Percentiles rank a stretch among this genome's conserved stretches.
Evolutionary conservation across 2,329 filamentous ascomycete species (phyloP).

Genomic region (Verticillium klebahnii): DNA sequence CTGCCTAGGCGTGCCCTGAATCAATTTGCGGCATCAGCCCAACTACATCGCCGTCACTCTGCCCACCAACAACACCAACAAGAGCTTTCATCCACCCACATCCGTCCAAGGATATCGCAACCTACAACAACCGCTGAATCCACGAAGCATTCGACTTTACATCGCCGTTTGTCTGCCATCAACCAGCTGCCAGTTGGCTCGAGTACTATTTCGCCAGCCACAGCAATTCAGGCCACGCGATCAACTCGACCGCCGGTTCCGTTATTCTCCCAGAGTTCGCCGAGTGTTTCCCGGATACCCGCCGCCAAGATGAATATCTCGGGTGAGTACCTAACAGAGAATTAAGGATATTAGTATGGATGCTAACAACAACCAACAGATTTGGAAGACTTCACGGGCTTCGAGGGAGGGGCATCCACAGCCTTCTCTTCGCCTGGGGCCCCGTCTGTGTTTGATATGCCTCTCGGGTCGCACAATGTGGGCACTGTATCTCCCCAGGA

Average conservation of each 20-base stretch:
- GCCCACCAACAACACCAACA: conserved; percentile 49
- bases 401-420: conserved; percentile 45
- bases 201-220: not conserved
- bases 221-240: not conserved
- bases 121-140: not conserved
- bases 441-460: conserved; percentile 46
- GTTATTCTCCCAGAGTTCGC: conserved; percentile 59
- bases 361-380: conserved; percentile 22
- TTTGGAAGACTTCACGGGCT: conserved; percentile 53
- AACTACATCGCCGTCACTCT: conserved; percentile 39
- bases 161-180: not conserved
- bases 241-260: conserved; percentile 63
- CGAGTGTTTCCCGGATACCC: conserved; percentile 39
- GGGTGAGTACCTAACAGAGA: conserved; percentile 37
- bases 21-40: conserved; percentile 26
- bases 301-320: conserved; percentile 48
- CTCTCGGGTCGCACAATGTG: conserved; percentile 44
- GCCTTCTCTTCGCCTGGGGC: conserved; percentile 51
- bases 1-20: conserved; percentile 37
- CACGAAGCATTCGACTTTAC: not conserved
- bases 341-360: not conserved
- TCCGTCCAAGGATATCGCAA: not conserved
- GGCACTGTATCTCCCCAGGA: conserved; percentile 83
- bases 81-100: conserved; percentile 8
- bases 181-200: not conserved